Conservation (phyloP, 148 eudicot species). For the Gaultheria prostrata region DNA sequence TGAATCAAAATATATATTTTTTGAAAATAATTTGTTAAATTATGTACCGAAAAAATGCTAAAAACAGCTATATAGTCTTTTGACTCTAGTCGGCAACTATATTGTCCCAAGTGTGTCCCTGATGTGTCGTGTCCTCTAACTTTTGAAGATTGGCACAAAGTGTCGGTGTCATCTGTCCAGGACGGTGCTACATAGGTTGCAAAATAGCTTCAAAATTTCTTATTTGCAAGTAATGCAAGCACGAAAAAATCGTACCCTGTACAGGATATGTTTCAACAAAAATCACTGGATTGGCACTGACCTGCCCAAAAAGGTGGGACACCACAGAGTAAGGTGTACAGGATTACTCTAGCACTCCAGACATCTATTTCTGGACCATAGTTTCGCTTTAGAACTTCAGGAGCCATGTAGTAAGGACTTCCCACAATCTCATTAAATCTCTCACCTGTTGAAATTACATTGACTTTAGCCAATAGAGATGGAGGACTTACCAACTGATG, state of each 20-base stretch:
- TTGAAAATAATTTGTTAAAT: no score
- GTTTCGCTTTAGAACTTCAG: conserved; percentile 54
- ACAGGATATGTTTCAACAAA: not conserved
- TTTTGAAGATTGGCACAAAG: no score
- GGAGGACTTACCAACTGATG: not conserved
- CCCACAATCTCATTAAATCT: conserved; percentile 51
- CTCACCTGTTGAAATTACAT: conserved; percentile 33
- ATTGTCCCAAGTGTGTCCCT: no score
- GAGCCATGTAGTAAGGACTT: conserved; percentile 68
- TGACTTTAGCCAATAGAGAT: not conserved
- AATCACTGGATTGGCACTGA: not conserved
- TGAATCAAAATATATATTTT: no score
- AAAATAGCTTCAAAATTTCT: not conserved
- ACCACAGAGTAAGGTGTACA: conserved; percentile 58
- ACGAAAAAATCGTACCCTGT: not conserved
- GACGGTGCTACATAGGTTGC: no score
- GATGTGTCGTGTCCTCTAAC: no score
- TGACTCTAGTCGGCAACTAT: no score
- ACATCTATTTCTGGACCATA: conserved; percentile 58
- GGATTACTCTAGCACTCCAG: conserved; percentile 65
- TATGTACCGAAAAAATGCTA: no score
- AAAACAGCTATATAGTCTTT: no score
- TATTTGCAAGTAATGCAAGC: not conserved
- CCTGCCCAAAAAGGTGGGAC: conserved; percentile 71
- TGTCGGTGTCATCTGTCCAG: no score